phyloP scores from a whole-genome alignment of 495 filamentous ascomycete genomes.

The Aspergillus olivimuriae region DNA sequence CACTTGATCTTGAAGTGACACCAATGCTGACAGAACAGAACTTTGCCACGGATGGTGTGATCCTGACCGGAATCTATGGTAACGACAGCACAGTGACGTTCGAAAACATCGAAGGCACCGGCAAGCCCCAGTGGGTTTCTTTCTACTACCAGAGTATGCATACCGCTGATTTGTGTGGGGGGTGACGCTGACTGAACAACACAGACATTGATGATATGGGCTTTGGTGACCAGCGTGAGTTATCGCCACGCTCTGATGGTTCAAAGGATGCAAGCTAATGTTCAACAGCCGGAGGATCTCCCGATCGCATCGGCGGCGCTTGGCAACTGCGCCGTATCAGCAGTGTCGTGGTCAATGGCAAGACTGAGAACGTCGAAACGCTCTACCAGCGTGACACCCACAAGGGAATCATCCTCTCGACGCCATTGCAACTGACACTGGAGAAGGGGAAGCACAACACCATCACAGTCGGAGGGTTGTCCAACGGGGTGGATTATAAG shows the following conservation, averaged over 20 bases:
- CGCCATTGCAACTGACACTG: constrained; percentile 17
- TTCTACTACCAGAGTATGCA: constrained; percentile 41
- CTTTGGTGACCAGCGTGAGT: constrained; percentile 24
- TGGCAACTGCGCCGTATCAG: constrained; percentile 24
- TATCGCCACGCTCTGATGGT: too few relatives aligned
- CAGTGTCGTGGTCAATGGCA: constrained; percentile 20
- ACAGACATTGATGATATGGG: constrained; percentile 24
- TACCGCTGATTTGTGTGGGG: not conserved
- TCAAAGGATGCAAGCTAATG: too few relatives aligned
- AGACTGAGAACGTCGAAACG: constrained; percentile 14
- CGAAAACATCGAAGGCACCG: constrained; percentile 38
- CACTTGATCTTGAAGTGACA: not conserved
- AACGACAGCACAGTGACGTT: constrained; percentile 48
- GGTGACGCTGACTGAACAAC: too few relatives aligned
- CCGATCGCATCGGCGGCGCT: constrained; percentile 18
- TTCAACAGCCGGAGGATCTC: constrained; percentile 17
- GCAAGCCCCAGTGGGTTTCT: constrained; percentile 48
- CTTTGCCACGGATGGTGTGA: constrained; percentile 37
- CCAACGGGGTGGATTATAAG: constrained; percentile 19
- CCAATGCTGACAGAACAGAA: constrained; percentile 14
- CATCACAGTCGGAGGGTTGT: constrained; percentile 17
- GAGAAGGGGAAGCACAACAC: constrained; percentile 19
- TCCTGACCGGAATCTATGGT: constrained; percentile 43
- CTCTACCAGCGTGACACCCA: constrained; percentile 22
- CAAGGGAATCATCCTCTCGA: constrained; percentile 23